Percentiles rank a stretch among this genome's conserved stretches.
These are phyloP conservation scores for Macrophomina tecta DNA, from an alignment of 2,329 filamentous ascomycete genomes.

Conservation along the genomic window DNA sequence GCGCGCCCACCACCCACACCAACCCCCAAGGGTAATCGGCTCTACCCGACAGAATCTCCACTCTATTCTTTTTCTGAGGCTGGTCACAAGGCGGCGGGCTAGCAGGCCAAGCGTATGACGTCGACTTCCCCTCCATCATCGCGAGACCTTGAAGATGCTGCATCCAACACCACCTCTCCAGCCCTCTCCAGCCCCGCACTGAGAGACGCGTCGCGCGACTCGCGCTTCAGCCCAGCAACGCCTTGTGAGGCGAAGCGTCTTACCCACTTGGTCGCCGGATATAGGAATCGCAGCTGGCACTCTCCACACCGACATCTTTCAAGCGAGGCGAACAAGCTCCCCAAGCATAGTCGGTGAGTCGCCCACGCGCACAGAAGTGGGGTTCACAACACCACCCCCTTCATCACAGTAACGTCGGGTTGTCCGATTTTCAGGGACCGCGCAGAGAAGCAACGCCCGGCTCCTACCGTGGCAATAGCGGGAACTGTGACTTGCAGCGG, in stretches of 20 bases:
- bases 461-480: conserved; percentile 11
- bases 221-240: conserved; percentile 11
- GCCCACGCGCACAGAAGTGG: conserved; percentile 17
- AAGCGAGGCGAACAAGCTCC: conserved; percentile 17
- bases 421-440: conserved; percentile 24
- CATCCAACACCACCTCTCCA: conserved; percentile 11
- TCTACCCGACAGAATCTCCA: conserved; percentile 27
- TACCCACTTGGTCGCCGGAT: conserved; percentile 22
- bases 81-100: conserved; percentile 23
- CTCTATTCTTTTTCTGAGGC: conserved; percentile 18
- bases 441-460: conserved; percentile 6
- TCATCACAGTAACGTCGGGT: conserved; percentile 8
- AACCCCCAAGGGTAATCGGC: conserved; percentile 24
- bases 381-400: conserved; percentile 5
- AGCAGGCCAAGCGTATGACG: conserved; percentile 23
- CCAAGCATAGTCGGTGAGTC: conserved; percentile 11
- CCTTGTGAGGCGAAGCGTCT: conserved; percentile 18
- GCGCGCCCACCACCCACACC: conserved; percentile 1
- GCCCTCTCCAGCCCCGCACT: conserved; percentile 24
- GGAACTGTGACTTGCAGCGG: conserved; percentile 14
- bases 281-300: conserved; percentile 20
- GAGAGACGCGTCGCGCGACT: conserved; percentile 18
- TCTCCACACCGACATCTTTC: conserved; percentile 21
- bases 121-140: conserved; percentile 19
- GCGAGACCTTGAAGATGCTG: conserved; percentile 21